phyloP scores from a whole-genome alignment of 768 basidiomycete genomes.

The Kwoniella sp. region DNA sequence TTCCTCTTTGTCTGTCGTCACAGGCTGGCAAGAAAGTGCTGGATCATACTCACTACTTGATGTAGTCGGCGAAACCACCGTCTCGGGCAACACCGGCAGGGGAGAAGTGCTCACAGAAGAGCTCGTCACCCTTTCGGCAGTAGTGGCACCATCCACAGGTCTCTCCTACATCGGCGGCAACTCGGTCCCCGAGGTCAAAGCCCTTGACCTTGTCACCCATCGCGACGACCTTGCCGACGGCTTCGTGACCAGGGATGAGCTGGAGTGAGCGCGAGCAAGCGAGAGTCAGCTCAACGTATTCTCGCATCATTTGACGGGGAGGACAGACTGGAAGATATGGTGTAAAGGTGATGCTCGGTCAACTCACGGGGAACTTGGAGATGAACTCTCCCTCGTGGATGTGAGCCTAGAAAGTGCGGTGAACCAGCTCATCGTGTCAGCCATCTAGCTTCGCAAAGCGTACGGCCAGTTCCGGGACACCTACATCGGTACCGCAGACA shows the following conservation, averaged over 20 bases:
- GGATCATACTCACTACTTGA: conserved; percentile 67
- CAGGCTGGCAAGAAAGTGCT: neutral
- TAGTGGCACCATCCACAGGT: conserved; percentile 79
- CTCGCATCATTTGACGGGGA: too few species aligned
- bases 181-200: conserved; percentile 76
- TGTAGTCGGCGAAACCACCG: conserved; percentile 88
- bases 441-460: neutral
- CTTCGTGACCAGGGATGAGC: conserved; percentile 76
- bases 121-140: conserved; percentile 78
- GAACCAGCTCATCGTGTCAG: conserved; percentile 8
- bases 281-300: neutral
- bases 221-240: conserved; percentile 71
- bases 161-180: conserved; percentile 75
- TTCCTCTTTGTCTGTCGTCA: neutral
- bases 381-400: conserved; percentile 74
- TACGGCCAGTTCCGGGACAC: neutral
- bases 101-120: conserved; percentile 83
- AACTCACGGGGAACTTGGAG: conserved; percentile 67
- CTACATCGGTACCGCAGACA: conserved; percentile 65
- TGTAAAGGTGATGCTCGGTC: neutral
- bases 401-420: conserved; percentile 54
- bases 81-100: conserved; percentile 76
- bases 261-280: conserved; percentile 39
- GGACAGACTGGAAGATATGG: neutral
- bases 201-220: conserved; percentile 78